phyloP scores from a whole-genome alignment of 1,139 yeast genomes.

The Schizosaccharomyces versatilis region DNA sequence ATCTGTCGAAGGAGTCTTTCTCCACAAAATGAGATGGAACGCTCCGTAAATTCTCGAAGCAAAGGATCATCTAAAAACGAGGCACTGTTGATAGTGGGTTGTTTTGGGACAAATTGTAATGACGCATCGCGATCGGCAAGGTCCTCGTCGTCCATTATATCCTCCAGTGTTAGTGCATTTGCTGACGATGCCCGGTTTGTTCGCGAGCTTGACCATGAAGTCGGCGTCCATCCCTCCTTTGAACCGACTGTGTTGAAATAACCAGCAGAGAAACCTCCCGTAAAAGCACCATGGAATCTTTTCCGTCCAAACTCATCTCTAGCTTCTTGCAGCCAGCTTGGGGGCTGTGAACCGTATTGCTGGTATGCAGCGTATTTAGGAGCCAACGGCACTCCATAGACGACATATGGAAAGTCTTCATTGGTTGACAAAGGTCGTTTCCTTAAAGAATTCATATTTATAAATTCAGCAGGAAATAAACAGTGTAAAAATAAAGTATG shows the following conservation, averaged over 20 bases:
- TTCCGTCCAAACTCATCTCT: slow-evolving; percentile 14
- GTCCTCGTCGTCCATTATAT: slow-evolving; percentile 21
- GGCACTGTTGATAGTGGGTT: neutral
- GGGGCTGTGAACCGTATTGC: neutral
- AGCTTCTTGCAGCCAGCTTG: slow-evolving; percentile 14
- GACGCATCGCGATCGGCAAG: slow-evolving; percentile 15
- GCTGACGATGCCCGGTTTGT: slow-evolving; percentile 12
- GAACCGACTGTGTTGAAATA: slow-evolving; percentile 20
- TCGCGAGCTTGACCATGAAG: slow-evolving; percentile 15
- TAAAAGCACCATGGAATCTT: slow-evolving; percentile 20
- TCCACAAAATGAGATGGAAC: neutral
- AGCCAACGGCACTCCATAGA: too few species aligned
- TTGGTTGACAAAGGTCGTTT: too few species aligned
- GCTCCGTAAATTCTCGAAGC: neutral
- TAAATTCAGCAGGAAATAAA: too few species aligned
- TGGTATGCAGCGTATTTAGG: too few species aligned
- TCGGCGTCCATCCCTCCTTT: slow-evolving; percentile 19
- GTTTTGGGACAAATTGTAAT: slow-evolving; percentile 8
- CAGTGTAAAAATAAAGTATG: too few species aligned
- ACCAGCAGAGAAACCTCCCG: slow-evolving; percentile 21
- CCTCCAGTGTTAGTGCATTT: slow-evolving; percentile 13
- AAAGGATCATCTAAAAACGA: neutral
- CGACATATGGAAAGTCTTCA: too few species aligned
- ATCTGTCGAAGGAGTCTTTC: neutral
- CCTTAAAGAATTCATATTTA: too few species aligned